Conservation (phyloP, 2,329 filamentous ascomycete genomes). For the Macrophomina tecta region DNA sequence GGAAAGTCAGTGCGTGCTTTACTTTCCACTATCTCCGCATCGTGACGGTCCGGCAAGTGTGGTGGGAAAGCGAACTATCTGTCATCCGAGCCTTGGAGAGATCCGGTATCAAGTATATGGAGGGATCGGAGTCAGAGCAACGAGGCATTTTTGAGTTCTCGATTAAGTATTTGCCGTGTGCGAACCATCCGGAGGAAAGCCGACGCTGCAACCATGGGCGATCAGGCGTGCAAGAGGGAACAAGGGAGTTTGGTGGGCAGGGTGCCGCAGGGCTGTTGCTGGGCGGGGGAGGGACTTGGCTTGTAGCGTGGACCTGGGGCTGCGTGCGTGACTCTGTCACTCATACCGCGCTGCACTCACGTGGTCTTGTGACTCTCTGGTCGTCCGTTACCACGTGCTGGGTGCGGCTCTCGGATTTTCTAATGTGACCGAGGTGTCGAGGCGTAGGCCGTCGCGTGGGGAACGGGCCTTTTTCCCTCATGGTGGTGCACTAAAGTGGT, state of each 20-base stretch:
- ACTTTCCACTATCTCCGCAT: background rate
- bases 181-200: background rate
- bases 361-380: background rate
- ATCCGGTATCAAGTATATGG: conserved; percentile 6
- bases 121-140: background rate
- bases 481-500: background rate
- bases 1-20: background rate
- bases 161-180: background rate
- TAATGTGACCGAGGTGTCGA: background rate
- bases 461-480: background rate
- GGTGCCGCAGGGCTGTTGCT: background rate
- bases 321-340: background rate
- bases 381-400: background rate
- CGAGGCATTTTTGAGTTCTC: conserved; percentile 1
- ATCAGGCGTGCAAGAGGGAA: background rate
- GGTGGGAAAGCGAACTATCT: too few relatives aligned
- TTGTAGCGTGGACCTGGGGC: background rate
- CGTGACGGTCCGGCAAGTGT: conserved; percentile 1
- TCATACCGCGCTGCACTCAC: background rate
- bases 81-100: background rate
- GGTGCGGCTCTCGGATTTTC: background rate
- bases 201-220: background rate
- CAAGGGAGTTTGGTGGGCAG: background rate
- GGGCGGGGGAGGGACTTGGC: background rate
- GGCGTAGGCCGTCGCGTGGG: background rate